Evolutionary conservation across 495 filamentous ascomycete genomes (phyloP), one percentile per base, ranked within the genome.

Genomic region (Staphylotrichum tortipilum): DNA sequence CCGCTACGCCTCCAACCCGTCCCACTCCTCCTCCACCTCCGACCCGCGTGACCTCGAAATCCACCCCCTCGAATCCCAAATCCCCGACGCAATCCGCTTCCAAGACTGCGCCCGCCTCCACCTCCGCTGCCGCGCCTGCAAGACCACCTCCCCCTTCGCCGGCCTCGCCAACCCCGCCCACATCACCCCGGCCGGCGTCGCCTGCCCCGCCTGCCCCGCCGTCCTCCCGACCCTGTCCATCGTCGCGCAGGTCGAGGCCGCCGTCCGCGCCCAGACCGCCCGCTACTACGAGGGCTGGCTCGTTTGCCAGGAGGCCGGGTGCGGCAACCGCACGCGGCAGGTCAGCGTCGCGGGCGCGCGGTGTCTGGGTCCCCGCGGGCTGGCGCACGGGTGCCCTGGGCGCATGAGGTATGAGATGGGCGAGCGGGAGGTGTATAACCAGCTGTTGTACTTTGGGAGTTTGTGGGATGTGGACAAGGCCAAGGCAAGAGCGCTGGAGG

Each of bases 211-310:
- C 23, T 72, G 57, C 67, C 68, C 70, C 34, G 77, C 78, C 40
- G 62, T 72, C 7, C 76, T 97, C 50, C 63, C 81, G 3, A 87
- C 79, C 22, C 66, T 95, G 17, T 84, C 80, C 11, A 67, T 97
- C 43, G 78, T 90, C 34, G 85, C 89, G 3, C 92, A 98, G 60
- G 69, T 96, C 12, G 94, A 97, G 63, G 72, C 78, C 34, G 84
- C 89, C 49, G 82, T 96, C 56, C 84, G 92, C 38, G 70, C 78
- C 34, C 77, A 84, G 59, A 84, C 84, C 5, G 78, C 85, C 15
- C 79, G 79, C 23, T 98, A 97, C 73, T 96, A 98, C 65, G 84
- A 91, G 56, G 89, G 80, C 37, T 94, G 84, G 84, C 78, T 97
- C 12, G 76, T 87, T 23, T 98, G 92, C 68, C 84, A 95, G 64